Evolutionary conservation across 768 basidiomycete genomes (phyloP).

Genomic region (Rhizopogon rudus): DNA sequence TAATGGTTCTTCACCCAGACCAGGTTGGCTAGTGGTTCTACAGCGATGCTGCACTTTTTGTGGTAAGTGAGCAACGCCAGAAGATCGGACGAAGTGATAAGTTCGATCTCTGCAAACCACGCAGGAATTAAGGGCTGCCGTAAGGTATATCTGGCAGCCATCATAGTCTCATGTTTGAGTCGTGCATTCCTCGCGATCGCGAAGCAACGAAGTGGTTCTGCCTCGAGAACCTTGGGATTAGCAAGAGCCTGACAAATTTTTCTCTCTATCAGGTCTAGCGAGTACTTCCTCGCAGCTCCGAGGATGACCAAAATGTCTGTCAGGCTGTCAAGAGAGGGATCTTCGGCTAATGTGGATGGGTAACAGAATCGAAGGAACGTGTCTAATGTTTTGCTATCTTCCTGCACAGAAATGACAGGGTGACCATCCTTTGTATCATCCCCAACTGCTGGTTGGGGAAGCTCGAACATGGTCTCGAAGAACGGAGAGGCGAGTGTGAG

Average conservation of each 20-base stretch:
- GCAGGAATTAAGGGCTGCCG: slow-evolving; percentile 12
- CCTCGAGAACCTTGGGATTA: slow-evolving; percentile 6
- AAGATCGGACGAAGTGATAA: slow-evolving; percentile 16
- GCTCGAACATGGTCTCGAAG: background rate
- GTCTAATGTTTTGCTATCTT: slow-evolving; percentile 10
- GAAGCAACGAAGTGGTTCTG: slow-evolving; percentile 19
- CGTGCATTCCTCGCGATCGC: slow-evolving; percentile 22
- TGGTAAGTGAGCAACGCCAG: slow-evolving; percentile 13
- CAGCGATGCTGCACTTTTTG: background rate
- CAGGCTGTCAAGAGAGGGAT: background rate
- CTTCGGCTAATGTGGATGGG: slow-evolving; percentile 1
- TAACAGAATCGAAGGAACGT: slow-evolving; percentile 13
- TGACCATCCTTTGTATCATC: background rate
- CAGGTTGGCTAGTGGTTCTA: background rate
- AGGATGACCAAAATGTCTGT: slow-evolving; percentile 12
- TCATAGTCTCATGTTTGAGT: slow-evolving; percentile 13
- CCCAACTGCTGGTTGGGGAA: background rate
- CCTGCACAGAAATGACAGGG: slow-evolving; percentile 4
- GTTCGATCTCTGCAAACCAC: slow-evolving; percentile 14
- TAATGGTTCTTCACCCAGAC: background rate
- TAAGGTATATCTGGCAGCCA: slow-evolving; percentile 21
- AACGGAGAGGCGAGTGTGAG: slow-evolving; percentile 20
- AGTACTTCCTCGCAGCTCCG: slow-evolving; percentile 36
- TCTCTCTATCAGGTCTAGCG: slow-evolving; percentile 31
- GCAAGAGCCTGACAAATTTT: slow-evolving; percentile 14